phyloP scores from a whole-genome alignment of 208 protist species.

The Trypanosomatidae sp. region DNA sequence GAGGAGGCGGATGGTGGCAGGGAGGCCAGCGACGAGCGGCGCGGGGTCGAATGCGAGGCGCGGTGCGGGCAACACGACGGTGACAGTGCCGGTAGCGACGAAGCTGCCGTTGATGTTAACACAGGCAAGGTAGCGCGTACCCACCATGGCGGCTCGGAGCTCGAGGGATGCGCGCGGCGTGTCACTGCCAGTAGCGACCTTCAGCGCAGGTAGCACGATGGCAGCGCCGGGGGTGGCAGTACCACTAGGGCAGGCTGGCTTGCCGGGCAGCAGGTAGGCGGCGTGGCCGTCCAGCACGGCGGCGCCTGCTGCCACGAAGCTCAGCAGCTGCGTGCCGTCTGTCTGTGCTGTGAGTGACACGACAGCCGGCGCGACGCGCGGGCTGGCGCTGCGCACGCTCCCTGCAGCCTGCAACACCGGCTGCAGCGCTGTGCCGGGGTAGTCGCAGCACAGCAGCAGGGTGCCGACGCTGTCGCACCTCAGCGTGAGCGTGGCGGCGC shows the following conservation, averaged over 20 bases:
- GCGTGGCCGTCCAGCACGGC: neutral
- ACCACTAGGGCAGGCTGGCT: neutral
- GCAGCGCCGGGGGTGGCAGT: neutral
- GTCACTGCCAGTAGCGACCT: neutral
- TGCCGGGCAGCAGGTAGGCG: neutral
- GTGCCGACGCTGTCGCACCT: neutral
- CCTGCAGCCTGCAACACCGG: constrained; percentile 22
- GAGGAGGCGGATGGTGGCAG: neutral
- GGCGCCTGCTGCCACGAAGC: constrained; percentile 1
- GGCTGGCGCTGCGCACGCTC: constrained; percentile 26
- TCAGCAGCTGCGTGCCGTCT: neutral
- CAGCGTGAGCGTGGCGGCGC: constrained; percentile 2
- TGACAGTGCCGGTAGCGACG: neutral
- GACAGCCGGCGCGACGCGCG: constrained; percentile 18
- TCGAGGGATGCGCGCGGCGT: neutral
- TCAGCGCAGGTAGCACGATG: neutral
- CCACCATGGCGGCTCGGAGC: neutral
- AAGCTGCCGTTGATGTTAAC: constrained; percentile 1
- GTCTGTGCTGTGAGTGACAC: constrained; percentile 13
- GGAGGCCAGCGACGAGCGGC: constrained; percentile 1
- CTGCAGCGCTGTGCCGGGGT: neutral
- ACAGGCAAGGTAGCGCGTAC: constrained; percentile 2
- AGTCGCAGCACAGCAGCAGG: constrained; percentile 14
- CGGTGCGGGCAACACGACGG: constrained; percentile 1
- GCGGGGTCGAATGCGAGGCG: neutral